These are phyloP conservation scores for Flaveria floridana DNA, from an alignment of 140 eudicot species.

Conservation along the genomic window DNA sequence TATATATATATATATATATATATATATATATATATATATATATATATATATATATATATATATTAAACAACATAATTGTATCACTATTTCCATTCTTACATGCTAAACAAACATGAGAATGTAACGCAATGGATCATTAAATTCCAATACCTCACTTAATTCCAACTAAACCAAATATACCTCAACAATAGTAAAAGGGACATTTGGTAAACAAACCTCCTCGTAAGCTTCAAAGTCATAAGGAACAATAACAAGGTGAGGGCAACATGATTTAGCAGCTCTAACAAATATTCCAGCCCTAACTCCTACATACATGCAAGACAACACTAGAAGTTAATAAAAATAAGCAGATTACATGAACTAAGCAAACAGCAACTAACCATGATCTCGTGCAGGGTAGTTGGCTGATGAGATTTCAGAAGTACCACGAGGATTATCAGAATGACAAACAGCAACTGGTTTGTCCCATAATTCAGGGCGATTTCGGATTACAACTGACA, in stretches of 20 bases:
- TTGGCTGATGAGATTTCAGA: conserved; percentile 97
- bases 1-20: no score
- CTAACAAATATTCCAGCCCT: conserved; percentile 90
- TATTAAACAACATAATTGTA: background rate
- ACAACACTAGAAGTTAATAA: background rate
- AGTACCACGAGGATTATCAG: conserved; percentile 91
- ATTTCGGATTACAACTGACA: conserved; percentile 72
- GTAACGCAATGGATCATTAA: background rate
- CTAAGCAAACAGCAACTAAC: conserved; percentile 36
- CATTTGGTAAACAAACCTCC: conserved; percentile 44
- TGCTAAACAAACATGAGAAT: background rate
- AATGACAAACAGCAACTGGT: conserved; percentile 98
- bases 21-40: no score
- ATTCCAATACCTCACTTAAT: background rate
- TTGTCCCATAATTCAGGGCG: conserved; percentile 66
- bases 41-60: background rate
- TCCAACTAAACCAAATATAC: background rate
- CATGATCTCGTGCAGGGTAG: conserved; percentile 86
- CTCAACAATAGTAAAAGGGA: background rate
- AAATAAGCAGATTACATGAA: conserved; percentile 9
- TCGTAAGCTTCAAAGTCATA: conserved; percentile 90
- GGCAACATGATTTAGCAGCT: conserved; percentile 86
- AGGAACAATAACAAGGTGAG: conserved; percentile 80
- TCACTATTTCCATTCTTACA: background rate
- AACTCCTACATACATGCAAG: conserved; percentile 49